Conservation (phyloP, 129 eudicot species). For the Helianthus tuberosus region DNA sequence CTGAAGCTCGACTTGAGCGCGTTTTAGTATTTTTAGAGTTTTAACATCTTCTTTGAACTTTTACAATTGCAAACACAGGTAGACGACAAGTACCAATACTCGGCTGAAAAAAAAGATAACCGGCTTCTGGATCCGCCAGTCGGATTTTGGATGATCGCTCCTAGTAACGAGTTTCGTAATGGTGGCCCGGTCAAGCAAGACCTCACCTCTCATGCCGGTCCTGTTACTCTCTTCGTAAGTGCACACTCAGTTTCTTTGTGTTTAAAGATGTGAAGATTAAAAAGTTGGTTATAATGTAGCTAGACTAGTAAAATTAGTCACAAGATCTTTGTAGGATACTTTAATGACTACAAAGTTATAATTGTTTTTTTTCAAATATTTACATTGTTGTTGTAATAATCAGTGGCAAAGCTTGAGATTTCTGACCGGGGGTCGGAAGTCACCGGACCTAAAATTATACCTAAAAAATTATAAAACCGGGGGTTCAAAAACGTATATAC, state of each 20-base stretch:
- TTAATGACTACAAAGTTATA: no score
- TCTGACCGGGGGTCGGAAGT: no score
- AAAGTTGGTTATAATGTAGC: no score
- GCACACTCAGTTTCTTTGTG: background rate
- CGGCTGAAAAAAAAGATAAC: constrained; percentile 60
- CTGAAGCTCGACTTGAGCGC: no score
- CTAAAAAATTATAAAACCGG: no score
- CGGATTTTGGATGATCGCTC: constrained; percentile 88
- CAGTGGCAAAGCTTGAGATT: no score
- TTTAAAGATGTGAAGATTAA: background rate
- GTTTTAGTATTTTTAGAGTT: background rate
- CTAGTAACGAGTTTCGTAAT: constrained; percentile 70
- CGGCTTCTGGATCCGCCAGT: constrained; percentile 57
- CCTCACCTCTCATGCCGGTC: constrained; percentile 92
- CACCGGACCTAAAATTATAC: no score
- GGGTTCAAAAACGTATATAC: no score
- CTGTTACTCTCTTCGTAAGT: constrained; percentile 67
- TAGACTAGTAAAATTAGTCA: no score
- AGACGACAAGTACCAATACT: constrained; percentile 89
- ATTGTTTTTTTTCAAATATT: no score
- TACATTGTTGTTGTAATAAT: no score
- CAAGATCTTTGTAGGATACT: no score
- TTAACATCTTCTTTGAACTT: background rate
- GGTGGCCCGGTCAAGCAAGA: constrained; percentile 89
- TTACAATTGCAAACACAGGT: constrained; percentile 41